Evolutionary conservation across 306 rosid species (phyloP).

Genomic region (Pueraria montana): DNA sequence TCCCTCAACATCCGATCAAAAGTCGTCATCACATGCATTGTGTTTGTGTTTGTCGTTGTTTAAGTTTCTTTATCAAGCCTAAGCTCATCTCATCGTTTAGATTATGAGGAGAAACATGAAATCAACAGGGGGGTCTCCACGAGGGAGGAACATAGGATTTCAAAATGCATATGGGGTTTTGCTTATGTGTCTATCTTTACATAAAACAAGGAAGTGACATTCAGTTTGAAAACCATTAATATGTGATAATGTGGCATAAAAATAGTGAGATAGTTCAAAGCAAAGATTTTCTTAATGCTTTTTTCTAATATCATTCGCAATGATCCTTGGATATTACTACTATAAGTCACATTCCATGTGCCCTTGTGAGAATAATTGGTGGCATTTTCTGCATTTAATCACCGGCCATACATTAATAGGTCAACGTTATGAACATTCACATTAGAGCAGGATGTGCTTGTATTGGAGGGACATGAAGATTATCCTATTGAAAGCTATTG

Average conservation of each 20-base stretch:
- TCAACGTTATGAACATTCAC: conserved; percentile 16
- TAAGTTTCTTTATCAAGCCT: conserved; percentile 14
- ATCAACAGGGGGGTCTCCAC: background rate
- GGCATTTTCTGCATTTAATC: conserved; percentile 7
- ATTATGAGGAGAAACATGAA: background rate
- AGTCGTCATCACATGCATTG: background rate
- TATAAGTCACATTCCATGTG: conserved; percentile 34
- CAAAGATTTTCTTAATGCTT: background rate
- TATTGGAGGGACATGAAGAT: background rate
- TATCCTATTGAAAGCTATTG: background rate
- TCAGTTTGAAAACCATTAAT: background rate
- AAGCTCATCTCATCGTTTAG: background rate
- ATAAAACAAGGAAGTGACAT: background rate
- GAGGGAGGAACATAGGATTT: background rate
- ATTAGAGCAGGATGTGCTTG: background rate
- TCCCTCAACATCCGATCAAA: conserved; percentile 8
- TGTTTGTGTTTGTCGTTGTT: background rate
- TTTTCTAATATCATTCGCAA: background rate
- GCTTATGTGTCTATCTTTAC: background rate
- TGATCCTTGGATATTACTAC: background rate
- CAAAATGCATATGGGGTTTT: conserved; percentile 38
- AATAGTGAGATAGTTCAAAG: background rate
- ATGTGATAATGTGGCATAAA: background rate
- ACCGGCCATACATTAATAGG: background rate
- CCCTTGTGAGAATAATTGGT: background rate